Evolutionary conservation across 148 eudicot species (phyloP), one percentile per base, ranked within the genome.

Genomic region (Fallopia convolvulus): DNA sequence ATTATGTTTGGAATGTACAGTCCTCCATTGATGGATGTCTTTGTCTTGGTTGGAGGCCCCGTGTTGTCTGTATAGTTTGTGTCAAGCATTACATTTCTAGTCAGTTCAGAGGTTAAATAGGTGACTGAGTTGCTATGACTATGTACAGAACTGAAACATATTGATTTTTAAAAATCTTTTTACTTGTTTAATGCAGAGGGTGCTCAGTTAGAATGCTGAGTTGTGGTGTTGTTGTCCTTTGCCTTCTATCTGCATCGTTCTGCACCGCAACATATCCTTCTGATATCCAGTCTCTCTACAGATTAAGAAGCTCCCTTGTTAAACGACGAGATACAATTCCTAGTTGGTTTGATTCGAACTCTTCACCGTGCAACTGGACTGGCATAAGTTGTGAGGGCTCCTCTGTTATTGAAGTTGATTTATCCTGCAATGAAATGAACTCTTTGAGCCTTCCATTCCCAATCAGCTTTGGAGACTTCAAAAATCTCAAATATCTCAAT

Each of bases 371-470:
- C 86, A 82, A 81, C 78, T 88, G 92, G 93, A 86, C 86, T 23
- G 95, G 98, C 30, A 84, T 94, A 76, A 71, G 41, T 18, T 94
- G 98, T 75, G 83, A 83, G 39, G 90, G 84, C 30, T 70, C 80
- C 7, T 70, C 47, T 46, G 92, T 90, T 44, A 72, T 12, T 65
- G 82, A 80, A 56, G 80, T 94, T 32, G 77, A 89, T 79, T 60
- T 92, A 32, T 82, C 93, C 8, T 92, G 89, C 84, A 58, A 79
- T 5, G 26, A 48, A 1, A 77, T 79, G 26, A 44, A 44, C 8
- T 87, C 94, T 39, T 79, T 90, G 74, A 77, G 75, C 80, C 81
- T 89, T 81, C 92, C 91, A 13, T 89, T 94, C 78, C 97, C 93
- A 3, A 41, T 39, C 20, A 68, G 77, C 56, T 72, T 94, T 21